Base-by-base conservation (phyloP, 768 basidiomycete species). In the Boletus huronensis region DNA sequence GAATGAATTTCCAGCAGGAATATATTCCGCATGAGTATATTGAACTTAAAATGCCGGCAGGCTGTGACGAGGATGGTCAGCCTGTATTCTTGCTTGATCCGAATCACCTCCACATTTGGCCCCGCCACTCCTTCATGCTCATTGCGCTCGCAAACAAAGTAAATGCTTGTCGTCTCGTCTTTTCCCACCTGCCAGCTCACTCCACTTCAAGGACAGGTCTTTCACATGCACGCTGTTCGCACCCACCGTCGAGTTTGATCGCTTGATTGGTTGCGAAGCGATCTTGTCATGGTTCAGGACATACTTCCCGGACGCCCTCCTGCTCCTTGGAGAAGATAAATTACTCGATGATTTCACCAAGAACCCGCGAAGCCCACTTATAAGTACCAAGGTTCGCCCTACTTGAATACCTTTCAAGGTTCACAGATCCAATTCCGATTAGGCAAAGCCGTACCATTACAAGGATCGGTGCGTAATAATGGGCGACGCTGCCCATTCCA, bases 31-130 rank as follows among this genome's bases (percentile, higher is more conserved):
- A 98, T 67, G 93, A 95, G 70, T 99, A 98, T 74, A 79, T 98
- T 66, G 96, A 99, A 77, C 81, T 98, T 55, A 91, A 88, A 77
- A 93, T 99, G 83, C 93, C 93, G 66, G 82, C 95, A 70, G 85
- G 85, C 54, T 71, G 74, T 68, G 80, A 80, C 71, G 66, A 68
- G 64, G 74, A 77, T 70, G 90, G 82, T 69, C 78, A 79, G 57
- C 75, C 85, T 58, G 77, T 75, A 26, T 98, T 89, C 77, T 77
- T 85, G 54, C 86, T 99, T 72, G 93, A 95, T 79, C 90, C 91
- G 64, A 88, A 90, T 72, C 90, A 98, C 73, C 85, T 99, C 62
- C 96, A 99, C 76, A 98, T 99, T 65, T 99, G 96, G 96, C 97
- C 96, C 60, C 88, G 96, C 68, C 91, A 94, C 72, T 92, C 93